Base-by-base conservation (phyloP, 495 filamentous ascomycete genomes). In the Pyrenopolyporus hunteri region DNA sequence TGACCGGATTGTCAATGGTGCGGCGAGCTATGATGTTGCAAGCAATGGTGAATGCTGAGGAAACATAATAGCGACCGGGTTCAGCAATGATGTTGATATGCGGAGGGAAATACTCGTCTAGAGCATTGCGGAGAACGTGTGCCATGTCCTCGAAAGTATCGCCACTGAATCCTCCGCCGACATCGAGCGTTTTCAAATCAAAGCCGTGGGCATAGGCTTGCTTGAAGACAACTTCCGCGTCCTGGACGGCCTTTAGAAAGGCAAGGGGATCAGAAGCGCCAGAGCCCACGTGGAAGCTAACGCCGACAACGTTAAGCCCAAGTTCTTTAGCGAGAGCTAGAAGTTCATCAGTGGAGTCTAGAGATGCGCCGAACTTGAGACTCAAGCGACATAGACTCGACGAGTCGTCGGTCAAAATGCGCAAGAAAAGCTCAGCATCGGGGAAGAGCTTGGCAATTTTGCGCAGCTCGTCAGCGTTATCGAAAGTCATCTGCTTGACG, bases 401-500 rank as follows among this genome's bases (percentile, higher is more conserved):
- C 13, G 94, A 96, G 70, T 99, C 94, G 73, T 99, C 94, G 17
- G 94, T 98, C 59, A 92, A 76, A 71, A 99, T 97, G 58, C 94
- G 92, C 28, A 99, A 82, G 77, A 89, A 92, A 10, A 98, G 85
- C 76, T 96, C 90, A 28, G 94, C 94, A 17, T 85, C 87, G 8
- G 94, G 95, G 70, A 84, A 97, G 59, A 91, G 82, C 62, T 89
- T 85, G 71, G 95, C 93, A 75, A 95, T 94, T 82, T 99, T 98
- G 83, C 93, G 91, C 28, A 99, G 84, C 79, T 99, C 95, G 70
- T 98, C 94, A 61, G 91, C 86, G 66, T 98, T 97, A 80, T 99
- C 94, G 67, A 98, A 97, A 8, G 94, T 98, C 92, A 99, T 98
- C 80, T 96, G 92, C 79, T 91, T 95, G 67, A 99, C 93, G 57